Base-by-base conservation (phyloP, 106 monocot species). In the Agapanthus africanus region DNA sequence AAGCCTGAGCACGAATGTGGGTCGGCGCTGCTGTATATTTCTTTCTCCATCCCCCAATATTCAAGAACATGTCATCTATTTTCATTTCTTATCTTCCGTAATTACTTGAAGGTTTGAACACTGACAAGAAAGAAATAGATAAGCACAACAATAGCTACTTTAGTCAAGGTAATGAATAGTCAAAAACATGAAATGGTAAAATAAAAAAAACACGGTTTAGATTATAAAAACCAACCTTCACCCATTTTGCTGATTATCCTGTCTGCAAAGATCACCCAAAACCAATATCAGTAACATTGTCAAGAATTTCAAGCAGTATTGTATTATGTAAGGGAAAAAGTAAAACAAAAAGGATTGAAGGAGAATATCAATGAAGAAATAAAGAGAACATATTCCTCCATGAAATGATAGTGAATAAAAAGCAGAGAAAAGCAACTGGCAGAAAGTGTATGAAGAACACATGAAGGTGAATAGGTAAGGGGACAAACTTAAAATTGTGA, bases 201-300 rank as follows among this genome's bases (percentile, higher is more conserved):
- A 40, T 22, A 32, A 23, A 40, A 25, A 39, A 34, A 49, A 23
- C 33, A 57, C 0, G 31, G 36, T 23, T 18, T 27, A 64, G 18
- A 32, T 6, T 34, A 28, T 37, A 32, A 47, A 18, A 30, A 82
- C 95, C 73, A 64, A 97, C 97, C 97, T 92, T 97, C 97, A 61
- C 97, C 97, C 86, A 97, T 97, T 78, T 97, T 97, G 86, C 82
- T 86, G 52, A 91, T 81, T 36, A 97, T 92, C 64, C 73, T 82
- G 86, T 97, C 97, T 97, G 91, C 47, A 75, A 73, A 70, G 10
- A 1, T 35, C 25, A 68, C 70, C 16, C 18, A 59, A 50, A 60
- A 70, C 36, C 3, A 26, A 46, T 33, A 68, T 84, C 39, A 80
- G 63, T 62, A 28, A 56, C 49, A 27, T 49, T 30, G 15, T 4